Evolutionary conservation across 129 eudicot species (phyloP).

Genomic region (Arctium minus): DNA sequence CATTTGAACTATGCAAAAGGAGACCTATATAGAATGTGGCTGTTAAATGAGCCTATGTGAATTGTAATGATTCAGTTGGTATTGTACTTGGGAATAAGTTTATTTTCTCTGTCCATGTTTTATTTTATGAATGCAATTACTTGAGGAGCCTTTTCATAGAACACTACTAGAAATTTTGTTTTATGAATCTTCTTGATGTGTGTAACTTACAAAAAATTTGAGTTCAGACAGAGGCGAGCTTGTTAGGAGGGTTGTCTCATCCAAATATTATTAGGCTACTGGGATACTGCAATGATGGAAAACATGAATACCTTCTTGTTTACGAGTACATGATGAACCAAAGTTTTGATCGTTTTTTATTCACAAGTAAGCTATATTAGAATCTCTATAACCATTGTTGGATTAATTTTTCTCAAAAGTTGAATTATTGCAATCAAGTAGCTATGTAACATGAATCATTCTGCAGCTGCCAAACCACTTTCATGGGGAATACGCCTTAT

Average conservation of each 20-base stretch:
- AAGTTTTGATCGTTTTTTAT: conserved; percentile 10
- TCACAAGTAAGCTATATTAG: conserved; percentile 7
- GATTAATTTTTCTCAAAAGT: background rate
- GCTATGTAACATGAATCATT: background rate
- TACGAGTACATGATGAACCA: conserved; percentile 24
- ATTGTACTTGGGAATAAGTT: no score
- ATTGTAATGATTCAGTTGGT: no score
- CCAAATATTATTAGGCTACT: conserved; percentile 25
- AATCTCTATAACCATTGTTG: background rate
- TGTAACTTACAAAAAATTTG: background rate
- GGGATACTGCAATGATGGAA: conserved; percentile 27
- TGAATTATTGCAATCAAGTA: background rate
- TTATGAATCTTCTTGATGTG: no score
- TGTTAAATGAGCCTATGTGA: background rate
- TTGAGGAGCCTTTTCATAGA: no score
- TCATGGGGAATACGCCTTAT: conserved; percentile 7
- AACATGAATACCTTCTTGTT: conserved; percentile 10
- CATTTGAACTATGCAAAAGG: background rate
- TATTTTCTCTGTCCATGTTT: no score
- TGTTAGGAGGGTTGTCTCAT: conserved; percentile 7
- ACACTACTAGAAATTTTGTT: background rate
- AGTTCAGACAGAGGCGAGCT: conserved; percentile 16
- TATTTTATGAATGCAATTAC: no score
- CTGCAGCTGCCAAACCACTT: background rate
- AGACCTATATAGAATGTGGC: background rate